Percentiles rank a stretch among this genome's conserved stretches.
Evolutionary conservation across 805 yeast genomes (phyloP).

Genomic region (Candida germanica): DNA sequence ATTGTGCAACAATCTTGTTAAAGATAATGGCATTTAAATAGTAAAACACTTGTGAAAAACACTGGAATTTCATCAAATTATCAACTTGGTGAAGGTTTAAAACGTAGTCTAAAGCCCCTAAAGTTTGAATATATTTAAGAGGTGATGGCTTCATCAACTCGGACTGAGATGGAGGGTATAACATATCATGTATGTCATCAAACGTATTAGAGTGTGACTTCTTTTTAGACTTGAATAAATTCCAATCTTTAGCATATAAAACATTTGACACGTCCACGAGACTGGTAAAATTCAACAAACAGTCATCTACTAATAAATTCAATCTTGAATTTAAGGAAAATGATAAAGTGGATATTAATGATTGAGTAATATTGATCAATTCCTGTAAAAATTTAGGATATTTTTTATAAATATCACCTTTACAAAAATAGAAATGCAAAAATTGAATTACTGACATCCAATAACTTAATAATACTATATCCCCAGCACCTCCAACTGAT

Average conservation of each 20-base stretch:
- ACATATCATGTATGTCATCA: conserved; percentile 70
- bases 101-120: conserved; percentile 86
- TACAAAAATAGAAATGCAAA: conserved; percentile 69
- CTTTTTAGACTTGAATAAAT: conserved; percentile 44
- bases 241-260: conserved; percentile 70
- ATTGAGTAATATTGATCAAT: conserved; percentile 55
- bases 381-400: conserved; percentile 64
- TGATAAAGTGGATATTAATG: conserved; percentile 62
- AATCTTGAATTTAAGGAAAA: conserved; percentile 64
- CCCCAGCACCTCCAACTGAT: conserved; percentile 43
- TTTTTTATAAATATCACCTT: conserved; percentile 54
- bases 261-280: conserved; percentile 80
- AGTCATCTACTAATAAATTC: conserved; percentile 55
- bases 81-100: conserved; percentile 78
- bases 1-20: conserved; percentile 65
- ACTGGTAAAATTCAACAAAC: conserved; percentile 71
- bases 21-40: conserved; percentile 74
- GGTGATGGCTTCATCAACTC: conserved; percentile 90
- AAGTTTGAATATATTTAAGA: conserved; percentile 73
- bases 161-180: conserved; percentile 80
- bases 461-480: conserved; percentile 70
- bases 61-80: conserved; percentile 72
- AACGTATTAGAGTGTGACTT: conserved; percentile 48
- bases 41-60: conserved; percentile 72
- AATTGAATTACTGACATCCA: conserved; percentile 85